Evolutionary conservation across 208 protist genomes (phyloP), one percentile per base, ranked within the genome.

Genomic region (Trypanosomatidae sp.): DNA sequence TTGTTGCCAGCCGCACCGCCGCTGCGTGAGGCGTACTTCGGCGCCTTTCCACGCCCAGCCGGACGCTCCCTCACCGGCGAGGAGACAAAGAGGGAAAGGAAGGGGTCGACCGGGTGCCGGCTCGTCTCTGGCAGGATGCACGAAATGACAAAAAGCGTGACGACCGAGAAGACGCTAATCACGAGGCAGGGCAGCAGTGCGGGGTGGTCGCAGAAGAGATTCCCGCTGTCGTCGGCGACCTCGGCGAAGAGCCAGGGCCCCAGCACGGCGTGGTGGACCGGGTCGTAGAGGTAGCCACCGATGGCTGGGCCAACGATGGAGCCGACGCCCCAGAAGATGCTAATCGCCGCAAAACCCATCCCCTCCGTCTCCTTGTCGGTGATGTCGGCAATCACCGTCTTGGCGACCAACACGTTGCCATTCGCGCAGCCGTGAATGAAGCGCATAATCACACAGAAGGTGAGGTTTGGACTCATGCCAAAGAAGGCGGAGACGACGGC

Each of bases 331-430:
- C 65, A 86, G 39, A 71, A 79, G 68, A 99, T 96, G 66, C 94
- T 98, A n/a, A 99, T 93, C 65, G 99, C 98, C 43, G 97, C 94
- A 79, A 99, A 99, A 30, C 98, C 97, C 68, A 83, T 81, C 0
- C 86, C 77, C 50, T 86, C 75, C 44, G 87, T 91, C 1, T 87
- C 88, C 65, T 82, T 83, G 68, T 93, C 87, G 10, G 88, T 85
- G 68, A 93, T 90, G 74, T 93, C 89, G 0, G 89, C 84, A 69
- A 93, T 84, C 71, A 90, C 87, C 50, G 89, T 93, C 74, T 93
- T 93, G 28, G 86, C 89, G 0, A 93, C 86, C 41, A 93, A 50
- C 7, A 93, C 68, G 59, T 93, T 93, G 66, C 89, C 89, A 76
- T 93, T 93, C 60, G 85, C 88, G 15, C 88, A 44, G 13, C 89